phyloP scores from a whole-genome alignment of 2,329 filamentous ascomycete species.

The Exophiala spinifera region DNA sequence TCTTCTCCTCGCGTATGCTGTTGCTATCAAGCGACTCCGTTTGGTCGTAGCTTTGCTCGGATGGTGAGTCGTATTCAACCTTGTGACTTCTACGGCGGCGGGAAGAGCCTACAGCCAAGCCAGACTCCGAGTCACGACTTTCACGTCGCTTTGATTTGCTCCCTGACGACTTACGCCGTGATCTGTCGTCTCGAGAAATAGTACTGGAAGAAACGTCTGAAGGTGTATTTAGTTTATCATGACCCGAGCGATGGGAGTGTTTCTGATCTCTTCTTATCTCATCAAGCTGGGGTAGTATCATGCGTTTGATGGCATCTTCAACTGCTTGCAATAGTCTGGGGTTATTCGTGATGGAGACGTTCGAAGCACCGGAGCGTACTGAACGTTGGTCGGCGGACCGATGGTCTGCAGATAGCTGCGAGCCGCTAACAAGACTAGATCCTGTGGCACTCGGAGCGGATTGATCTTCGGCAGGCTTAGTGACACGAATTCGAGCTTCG shows the following conservation, averaged over 20 bases:
- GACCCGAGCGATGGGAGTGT: constrained; percentile 62
- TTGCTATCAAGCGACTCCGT: constrained; percentile 47
- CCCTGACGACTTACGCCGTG: constrained; percentile 50
- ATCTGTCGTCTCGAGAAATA: constrained; percentile 53
- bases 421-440: constrained; percentile 58
- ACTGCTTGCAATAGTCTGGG: constrained; percentile 87
- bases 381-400: constrained; percentile 58
- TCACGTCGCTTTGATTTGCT: constrained; percentile 57
- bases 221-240: constrained; percentile 61
- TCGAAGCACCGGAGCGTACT: constrained; percentile 56
- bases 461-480: constrained; percentile 53
- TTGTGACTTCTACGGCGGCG: constrained; percentile 52
- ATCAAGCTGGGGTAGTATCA: constrained; percentile 88
- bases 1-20: constrained; percentile 50
- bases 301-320: constrained; percentile 83
- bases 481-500: constrained; percentile 48
- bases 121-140: constrained; percentile 57
- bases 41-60: constrained; percentile 45
- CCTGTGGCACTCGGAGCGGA: constrained; percentile 53
- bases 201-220: constrained; percentile 59
- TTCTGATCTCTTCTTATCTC: constrained; percentile 88
- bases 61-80: constrained; percentile 48
- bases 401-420: constrained; percentile 49
- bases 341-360: constrained; percentile 77
- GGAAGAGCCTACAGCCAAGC: constrained; percentile 54